Evolutionary conservation across 768 basidiomycete genomes (phyloP).

Genomic region (Termitomyces sp.): DNA sequence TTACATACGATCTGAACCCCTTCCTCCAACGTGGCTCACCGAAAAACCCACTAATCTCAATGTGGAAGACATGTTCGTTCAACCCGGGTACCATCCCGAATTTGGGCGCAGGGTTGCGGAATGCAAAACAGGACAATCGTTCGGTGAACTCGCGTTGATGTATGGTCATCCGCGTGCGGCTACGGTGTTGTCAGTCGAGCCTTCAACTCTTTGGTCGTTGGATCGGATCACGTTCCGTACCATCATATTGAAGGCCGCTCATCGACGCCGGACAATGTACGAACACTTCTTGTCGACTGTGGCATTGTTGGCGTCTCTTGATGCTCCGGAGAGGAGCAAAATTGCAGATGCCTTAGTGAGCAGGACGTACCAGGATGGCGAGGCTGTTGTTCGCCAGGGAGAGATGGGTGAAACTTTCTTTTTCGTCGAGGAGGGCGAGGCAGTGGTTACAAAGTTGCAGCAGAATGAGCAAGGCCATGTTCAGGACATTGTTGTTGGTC

Average conservation of each 20-base stretch:
- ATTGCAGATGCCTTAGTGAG: constrained; percentile 95
- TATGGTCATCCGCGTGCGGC: constrained; percentile 96
- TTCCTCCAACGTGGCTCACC: constrained; percentile 57
- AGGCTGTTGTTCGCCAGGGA: constrained; percentile 87
- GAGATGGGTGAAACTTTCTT: constrained; percentile 98
- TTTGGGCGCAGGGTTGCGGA: constrained; percentile 83
- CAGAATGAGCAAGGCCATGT: constrained; percentile 53
- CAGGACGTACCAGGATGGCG: constrained; percentile 75
- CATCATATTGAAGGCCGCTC: constrained; percentile 91
- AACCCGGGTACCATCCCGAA: constrained; percentile 62
- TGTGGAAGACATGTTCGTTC: constrained; percentile 53
- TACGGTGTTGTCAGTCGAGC: constrained; percentile 81
- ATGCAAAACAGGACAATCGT: constrained; percentile 81
- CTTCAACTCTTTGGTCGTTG: constrained; percentile 88
- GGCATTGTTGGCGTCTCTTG: constrained; percentile 80
- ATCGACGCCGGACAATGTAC: constrained; percentile 91
- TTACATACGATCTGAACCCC: constrained; percentile 69
- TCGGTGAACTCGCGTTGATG: constrained; percentile 97
- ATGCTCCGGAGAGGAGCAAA: constrained; percentile 89
- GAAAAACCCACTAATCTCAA: constrained; percentile 37
- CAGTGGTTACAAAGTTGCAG: constrained; percentile 77
- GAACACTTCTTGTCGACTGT: constrained; percentile 94
- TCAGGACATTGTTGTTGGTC: constrained; percentile 70
- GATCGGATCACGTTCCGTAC: constrained; percentile 98
- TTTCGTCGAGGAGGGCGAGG: constrained; percentile 94